Conservation (phyloP, 768 basidiomycete genomes). For the Kockovaella imperatae region DNA sequence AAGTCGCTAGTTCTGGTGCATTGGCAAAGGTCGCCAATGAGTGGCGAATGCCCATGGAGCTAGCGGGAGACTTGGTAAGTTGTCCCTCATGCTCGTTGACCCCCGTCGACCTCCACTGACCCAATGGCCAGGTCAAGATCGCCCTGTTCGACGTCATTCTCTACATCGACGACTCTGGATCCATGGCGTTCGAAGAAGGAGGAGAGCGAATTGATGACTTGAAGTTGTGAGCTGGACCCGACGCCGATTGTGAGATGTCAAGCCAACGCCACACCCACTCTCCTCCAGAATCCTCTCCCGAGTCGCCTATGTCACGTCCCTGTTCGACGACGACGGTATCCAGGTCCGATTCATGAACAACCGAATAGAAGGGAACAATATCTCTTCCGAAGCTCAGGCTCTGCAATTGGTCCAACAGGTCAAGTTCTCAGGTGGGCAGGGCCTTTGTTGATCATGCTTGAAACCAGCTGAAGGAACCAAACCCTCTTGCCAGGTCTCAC, state of each 20-base stretch:
- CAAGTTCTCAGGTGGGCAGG: constrained; percentile 43
- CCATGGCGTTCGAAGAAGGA: constrained; percentile 45
- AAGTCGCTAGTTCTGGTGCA: constrained; percentile 43
- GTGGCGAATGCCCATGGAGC: constrained; percentile 47
- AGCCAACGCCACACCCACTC: neutral
- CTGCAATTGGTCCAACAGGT: constrained; percentile 42
- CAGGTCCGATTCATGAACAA: constrained; percentile 48
- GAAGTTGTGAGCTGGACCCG: constrained; percentile 39
- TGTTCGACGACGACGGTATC: constrained; percentile 48
- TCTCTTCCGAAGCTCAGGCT: constrained; percentile 42
- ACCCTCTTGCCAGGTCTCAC: constrained; percentile 32
- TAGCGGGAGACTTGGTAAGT: constrained; percentile 46
- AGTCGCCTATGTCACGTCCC: constrained; percentile 44
- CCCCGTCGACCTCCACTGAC: neutral
- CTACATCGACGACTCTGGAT: constrained; percentile 41
- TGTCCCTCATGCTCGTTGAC: neutral
- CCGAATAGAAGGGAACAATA: constrained; percentile 45
- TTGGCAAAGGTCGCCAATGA: constrained; percentile 43
- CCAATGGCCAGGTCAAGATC: constrained; percentile 28
- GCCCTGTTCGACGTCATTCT: constrained; percentile 46
- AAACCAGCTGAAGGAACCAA: neutral
- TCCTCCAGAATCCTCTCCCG: constrained; percentile 36
- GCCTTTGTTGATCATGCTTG: neutral
- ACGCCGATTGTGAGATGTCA: neutral
- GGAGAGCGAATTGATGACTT: constrained; percentile 49